Base-by-base conservation (phyloP, 2,329 filamentous ascomycete species). In the Ophiobolus disseminans region DNA sequence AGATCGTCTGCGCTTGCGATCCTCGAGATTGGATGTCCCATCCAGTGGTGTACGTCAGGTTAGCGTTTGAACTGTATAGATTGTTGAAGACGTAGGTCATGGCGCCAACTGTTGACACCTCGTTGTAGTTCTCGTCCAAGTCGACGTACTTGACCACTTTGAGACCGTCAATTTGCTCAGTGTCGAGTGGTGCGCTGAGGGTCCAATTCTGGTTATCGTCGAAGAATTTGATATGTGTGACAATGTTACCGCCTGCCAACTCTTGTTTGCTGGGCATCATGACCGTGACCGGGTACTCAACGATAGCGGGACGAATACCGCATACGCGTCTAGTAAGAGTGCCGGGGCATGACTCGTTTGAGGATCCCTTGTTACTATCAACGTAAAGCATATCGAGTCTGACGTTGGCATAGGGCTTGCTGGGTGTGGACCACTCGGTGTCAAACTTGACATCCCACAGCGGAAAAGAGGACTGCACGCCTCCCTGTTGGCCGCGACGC, bases 201-300 rank as follows among this genome's bases (percentile, higher is more conserved):
- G 47, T 28, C 42, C 49, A 49, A 0, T 41, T 11, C 1, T 9
- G 22, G 14, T 51, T 48, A 23, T 62, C 43, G 6, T 57, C 47
- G 41, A 46, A 63, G 47, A 65, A 65, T 17, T 63, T 63, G 35
- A 63, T 32, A 26, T 65, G 60, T 0, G 53, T 58, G 13, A 64
- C 61, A 13, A 64, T 64, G 14, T 64, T 64, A 2, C 14, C 35
- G 2, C 59, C 61, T 0, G 39, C 13, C 0, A 64, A 38, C 25
- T 64, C 61, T 40, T 64, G 57, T 36, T 63, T 25, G 4, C 59
- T 63, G 8, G 62, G 62, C 10, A 44, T 52, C 60, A 63, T 65
- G 26, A 63, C 55, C 1, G 50, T 57, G n/a, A 65, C 44, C 0
- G 62, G 62, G 16, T 65, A 65, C 22, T 55, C 35, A 7, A 65